These are phyloP conservation scores for Didymella exigua DNA, from an alignment of 2,329 filamentous ascomycete genomes.

Conservation along the genomic window DNA sequence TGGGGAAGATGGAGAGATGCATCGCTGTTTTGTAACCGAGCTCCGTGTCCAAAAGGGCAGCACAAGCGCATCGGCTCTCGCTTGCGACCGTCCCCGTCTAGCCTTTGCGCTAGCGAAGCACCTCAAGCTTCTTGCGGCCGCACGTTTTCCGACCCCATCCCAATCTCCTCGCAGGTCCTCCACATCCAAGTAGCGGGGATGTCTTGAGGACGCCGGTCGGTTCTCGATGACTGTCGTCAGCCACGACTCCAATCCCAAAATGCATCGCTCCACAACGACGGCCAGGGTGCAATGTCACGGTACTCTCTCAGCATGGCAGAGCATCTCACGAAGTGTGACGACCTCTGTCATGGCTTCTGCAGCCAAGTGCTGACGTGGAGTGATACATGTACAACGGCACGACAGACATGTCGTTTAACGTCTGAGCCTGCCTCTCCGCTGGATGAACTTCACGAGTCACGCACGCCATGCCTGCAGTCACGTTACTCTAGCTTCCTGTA, in stretches of 20 bases:
- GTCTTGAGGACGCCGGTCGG: not conserved
- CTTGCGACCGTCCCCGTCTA: not conserved
- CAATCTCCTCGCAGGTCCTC: not conserved
- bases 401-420: not conserved
- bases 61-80: not conserved
- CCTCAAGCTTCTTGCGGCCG: constrained; percentile 9
- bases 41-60: not conserved
- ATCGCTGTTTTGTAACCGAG: not conserved
- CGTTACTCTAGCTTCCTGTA: constrained; percentile 1
- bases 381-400: not conserved
- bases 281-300: not conserved
- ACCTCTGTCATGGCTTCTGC: not conserved
- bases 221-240: not conserved
- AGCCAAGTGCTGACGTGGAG: constrained; percentile 3
- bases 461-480: not conserved
- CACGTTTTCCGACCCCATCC: constrained; percentile 1
- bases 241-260: not conserved
- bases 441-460: not conserved
- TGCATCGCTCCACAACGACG: not conserved
- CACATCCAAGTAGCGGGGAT: not conserved
- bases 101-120: constrained; percentile 5
- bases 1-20: not conserved
- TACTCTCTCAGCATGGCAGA: not conserved
- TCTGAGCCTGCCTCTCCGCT: constrained; percentile 1
- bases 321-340: not conserved